Base-by-base conservation (phyloP, 2,329 filamentous ascomycete species). In the Myriangium duriaei region DNA sequence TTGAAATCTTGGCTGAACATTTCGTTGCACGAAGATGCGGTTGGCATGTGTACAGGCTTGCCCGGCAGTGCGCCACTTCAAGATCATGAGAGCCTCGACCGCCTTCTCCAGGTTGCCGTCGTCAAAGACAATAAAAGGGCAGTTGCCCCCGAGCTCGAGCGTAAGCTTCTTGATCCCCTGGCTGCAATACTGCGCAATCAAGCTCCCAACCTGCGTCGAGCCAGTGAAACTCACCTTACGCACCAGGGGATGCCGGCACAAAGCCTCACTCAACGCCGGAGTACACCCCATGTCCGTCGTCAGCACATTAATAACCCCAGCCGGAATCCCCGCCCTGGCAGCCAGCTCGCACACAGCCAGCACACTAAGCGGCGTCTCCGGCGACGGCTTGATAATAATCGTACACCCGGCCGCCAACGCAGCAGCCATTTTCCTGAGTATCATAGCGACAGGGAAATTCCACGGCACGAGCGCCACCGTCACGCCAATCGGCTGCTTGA, bases 1-100 rank as follows among this genome's bases (percentile, higher is more conserved):
- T 0, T 71, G 68, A 21, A 80, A 71, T 17, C 67, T 53, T 30
- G 71, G 63, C 44, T 69, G 69, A 9, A 71, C 58, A 9, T 65
- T 65, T 21, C 58, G 56, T 47, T 72, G 68, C 2, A 72, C 62
- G 45, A 68, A 69, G 42, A 71, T 64, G 0, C 68, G 60, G 51
- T 71, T 72, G 5, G 52, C 51, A 13, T 43, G 12, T 13, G 55
- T 51, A 35, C 53, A 56, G 5, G 53, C 53, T 38, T 56, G 53
- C 1, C 53, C 52, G 3, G 45, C 44, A 15, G 43, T 43, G 5
- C 51, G 38, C 30, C 54, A 57, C 40, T 57, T 57, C 12, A 37
- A 38, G 3, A 49, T 7, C 11, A 57, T 48, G 11, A 38, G 34
- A 2, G 42, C 52, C 11, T 48, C 47, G 3, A 56, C 39, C 0